Base-by-base conservation (phyloP, 139 green algal genomes). In the Micromonas pusilla region DNA sequence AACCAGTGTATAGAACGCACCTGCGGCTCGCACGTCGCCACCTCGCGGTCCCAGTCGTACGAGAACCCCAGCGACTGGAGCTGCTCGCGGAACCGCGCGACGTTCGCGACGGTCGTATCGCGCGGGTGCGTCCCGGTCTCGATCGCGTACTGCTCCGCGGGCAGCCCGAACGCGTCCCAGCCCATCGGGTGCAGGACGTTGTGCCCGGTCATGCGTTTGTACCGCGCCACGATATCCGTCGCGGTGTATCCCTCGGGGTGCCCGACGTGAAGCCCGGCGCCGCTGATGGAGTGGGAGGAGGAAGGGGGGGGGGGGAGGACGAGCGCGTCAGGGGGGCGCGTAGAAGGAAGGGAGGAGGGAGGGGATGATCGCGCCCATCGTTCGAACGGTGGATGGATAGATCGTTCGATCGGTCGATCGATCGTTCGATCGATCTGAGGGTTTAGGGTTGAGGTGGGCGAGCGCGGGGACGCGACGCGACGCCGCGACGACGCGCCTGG, bases 131-230 rank as follows among this genome's bases (percentile, higher is more conserved):
- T 98, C 53, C 93, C 93, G 0, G 94, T 98, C 89, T 93, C 84
- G 31, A 98, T 87, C 0, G 95, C 95, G 78, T 98, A 98, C 85
- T 98, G 93, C 89, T 99, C 95, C 0, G 95, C 95, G 9, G 95
- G 95, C 66, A 99, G 85, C 0, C 95, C 95, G 77, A 99, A 99
- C 0, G 95, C 94, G 82, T 99, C 95, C 93, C 93, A 99, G 45
- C 95, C 95, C 89, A 99, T 99, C 23, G 95, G 95, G 83, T 99
- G 95, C 81, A 99, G 87, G 64, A 99, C 95, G 77, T 99, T 98
- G 80, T 89, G 92, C 32, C 94, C 95, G 28, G 77, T 78, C 90
- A 97, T 97, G 78, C 95, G 90, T 86, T 98, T 98, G 86, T 97
- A 98, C 2, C 95, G 86, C 3, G 95, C 90, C 60, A 97, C 81